These are phyloP conservation scores for Knufia fluminis DNA, from an alignment of 2,329 filamentous ascomycete genomes.

Conservation along the genomic window DNA sequence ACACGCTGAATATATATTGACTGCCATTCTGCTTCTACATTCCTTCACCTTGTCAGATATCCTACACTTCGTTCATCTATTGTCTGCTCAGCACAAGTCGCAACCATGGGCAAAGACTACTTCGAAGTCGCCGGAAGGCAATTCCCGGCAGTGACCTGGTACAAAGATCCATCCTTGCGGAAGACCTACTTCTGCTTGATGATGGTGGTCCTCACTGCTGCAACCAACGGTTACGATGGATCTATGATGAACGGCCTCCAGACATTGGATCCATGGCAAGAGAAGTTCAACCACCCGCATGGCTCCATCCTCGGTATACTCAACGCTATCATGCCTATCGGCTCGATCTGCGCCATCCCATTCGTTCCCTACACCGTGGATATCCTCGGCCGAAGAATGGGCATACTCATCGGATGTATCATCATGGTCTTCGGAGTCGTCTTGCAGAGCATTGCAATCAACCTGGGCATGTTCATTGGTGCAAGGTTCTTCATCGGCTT, in stretches of 20 bases:
- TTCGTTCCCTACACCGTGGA: constrained; percentile 42
- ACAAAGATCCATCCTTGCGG: constrained; percentile 47
- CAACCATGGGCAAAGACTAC: constrained; percentile 16
- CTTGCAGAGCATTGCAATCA: constrained; percentile 25
- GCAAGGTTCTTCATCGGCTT: constrained; percentile 59
- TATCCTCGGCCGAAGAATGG: constrained; percentile 37
- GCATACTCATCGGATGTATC: constrained; percentile 33
- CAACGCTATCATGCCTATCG: constrained; percentile 28
- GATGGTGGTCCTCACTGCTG: constrained; percentile 52
- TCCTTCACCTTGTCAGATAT: neutral
- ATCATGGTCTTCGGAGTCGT: constrained; percentile 24
- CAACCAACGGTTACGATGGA: constrained; percentile 26
- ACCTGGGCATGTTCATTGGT: constrained; percentile 43
- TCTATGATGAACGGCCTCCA: constrained; percentile 22
- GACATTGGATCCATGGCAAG: constrained; percentile 16
- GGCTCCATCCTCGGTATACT: constrained; percentile 17
- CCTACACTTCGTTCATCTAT: neutral
- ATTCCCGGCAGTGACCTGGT: constrained; percentile 50
- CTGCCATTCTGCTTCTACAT: neutral
- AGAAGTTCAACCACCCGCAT: constrained; percentile 20
- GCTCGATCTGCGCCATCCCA: constrained; percentile 40
- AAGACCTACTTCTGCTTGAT: constrained; percentile 47
- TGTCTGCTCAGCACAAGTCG: neutral
- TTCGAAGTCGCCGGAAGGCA: constrained; percentile 22
- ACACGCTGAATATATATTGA: neutral